These are phyloP conservation scores for Salix brachista DNA, from an alignment of 345 rosid species.

Conservation along the genomic window DNA sequence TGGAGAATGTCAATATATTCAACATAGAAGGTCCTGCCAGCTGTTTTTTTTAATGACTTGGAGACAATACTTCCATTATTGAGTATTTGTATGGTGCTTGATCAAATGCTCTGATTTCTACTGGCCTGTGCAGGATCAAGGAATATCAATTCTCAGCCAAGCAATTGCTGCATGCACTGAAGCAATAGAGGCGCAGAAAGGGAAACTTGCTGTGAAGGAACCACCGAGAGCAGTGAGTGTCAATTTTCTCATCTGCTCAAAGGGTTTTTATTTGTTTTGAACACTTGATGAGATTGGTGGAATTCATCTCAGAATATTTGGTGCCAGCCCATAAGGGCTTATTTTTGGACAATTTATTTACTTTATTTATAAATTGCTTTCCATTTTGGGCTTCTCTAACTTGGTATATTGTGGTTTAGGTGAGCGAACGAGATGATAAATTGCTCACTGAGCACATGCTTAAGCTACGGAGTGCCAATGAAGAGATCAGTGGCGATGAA, in stretches of 20 bases:
- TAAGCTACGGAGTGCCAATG: constrained; percentile 67
- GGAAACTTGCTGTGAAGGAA: constrained; percentile 83
- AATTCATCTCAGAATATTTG: background rate
- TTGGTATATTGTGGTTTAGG: constrained; percentile 40
- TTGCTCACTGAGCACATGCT: constrained; percentile 96
- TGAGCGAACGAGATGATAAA: constrained; percentile 98
- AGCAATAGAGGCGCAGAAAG: constrained; percentile 75
- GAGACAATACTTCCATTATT: background rate
- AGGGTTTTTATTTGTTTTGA: background rate
- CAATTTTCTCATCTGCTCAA: constrained; percentile 1
- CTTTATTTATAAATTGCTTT: background rate
- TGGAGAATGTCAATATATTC: background rate
- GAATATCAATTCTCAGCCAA: constrained; percentile 64
- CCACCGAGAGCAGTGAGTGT: constrained; percentile 86
- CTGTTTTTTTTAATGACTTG: background rate
- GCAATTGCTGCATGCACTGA: constrained; percentile 82
- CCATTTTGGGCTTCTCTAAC: constrained; percentile 8
- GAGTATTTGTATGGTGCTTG: background rate
- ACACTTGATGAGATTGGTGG: background rate
- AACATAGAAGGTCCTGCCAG: background rate
- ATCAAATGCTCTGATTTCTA: background rate
- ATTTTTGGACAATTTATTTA: background rate
- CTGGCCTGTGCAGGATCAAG: constrained; percentile 70
- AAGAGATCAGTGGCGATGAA: constrained; percentile 91
- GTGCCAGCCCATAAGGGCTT: background rate